Conservation (phyloP, 106 monocot genomes). For the Dendrobium chrysotoxum region DNA sequence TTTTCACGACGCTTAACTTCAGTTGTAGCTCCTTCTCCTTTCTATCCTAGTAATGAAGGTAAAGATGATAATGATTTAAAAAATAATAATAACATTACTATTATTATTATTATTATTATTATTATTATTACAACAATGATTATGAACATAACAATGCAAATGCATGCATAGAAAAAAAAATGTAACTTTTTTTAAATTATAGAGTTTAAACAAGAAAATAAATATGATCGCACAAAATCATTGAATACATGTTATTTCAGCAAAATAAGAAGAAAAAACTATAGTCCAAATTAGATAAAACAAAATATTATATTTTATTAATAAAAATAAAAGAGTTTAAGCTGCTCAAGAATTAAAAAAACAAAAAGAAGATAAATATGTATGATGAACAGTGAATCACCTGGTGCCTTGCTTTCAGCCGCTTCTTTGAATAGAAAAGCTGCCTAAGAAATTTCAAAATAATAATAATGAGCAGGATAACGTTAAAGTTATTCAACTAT, state of each 20-base stretch:
- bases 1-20: too few relatives aligned
- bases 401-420: constrained; percentile 16
- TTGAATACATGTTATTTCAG: background rate
- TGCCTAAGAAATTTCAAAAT: constrained; percentile 20
- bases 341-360: background rate
- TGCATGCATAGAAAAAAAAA: background rate
- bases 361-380: background rate
- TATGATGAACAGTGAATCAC: background rate
- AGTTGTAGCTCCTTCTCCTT: too few relatives aligned
- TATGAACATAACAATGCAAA: background rate
- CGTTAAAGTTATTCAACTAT: background rate
- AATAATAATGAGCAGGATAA: background rate
- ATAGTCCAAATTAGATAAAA: background rate
- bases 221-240: background rate
- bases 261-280: background rate
- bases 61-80: too few relatives aligned
- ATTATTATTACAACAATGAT: too few relatives aligned
- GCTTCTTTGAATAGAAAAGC: constrained; percentile 41
- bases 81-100: too few relatives aligned
- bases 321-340: background rate
- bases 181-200: background rate
- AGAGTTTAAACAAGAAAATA: background rate
- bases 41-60: too few relatives aligned
- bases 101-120: too few relatives aligned
- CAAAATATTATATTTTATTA: background rate